Evolutionary conservation across 1,284 basidiomycete genomes (phyloP), one percentile per base, ranked within the genome.

Genomic region (Melanopsichium pennsylvanicum): DNA sequence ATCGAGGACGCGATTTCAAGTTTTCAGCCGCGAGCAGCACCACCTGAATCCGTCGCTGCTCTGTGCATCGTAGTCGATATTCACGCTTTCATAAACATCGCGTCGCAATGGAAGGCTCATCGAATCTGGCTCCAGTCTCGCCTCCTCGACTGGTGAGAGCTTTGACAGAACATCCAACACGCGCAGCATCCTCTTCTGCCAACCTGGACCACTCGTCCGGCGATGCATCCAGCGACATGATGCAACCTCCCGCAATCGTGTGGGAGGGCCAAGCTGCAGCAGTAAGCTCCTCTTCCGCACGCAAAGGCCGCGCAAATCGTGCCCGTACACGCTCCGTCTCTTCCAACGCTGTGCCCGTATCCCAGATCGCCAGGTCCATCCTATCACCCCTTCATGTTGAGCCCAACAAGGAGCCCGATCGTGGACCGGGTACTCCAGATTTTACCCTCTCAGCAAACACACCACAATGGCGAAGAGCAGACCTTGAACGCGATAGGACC

Each of bases 381-480:
- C 55, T 61, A 18, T 46, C 59, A 6, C 41, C 55, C n/a, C 43
- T 63, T 10, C 43, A 34, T 5, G 21, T 34, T 15, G 45, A 50
- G 15, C 40, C 50, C 11, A 38, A 48, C 5, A 51, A 59, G 11
- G 50, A 31, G 0, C 54, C 49, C 37, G 60, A 69, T 37, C 51
- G 72, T 12, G 69, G 72, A 3, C 63, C 72, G 2, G 72, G 64
- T 15, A 74, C 72, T 2, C 72, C 72, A 3, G 72, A 74, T 42
- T 74, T 62, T 31, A 66, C 63, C 4, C 52, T 67, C 2, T 25
- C 66, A 6, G 22, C 58, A n/a, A 57, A 26, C 52, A 61, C 54
- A 2, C 54, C 52, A 1, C 57, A 54, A 46, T 64, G 63, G 69
- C 51, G 56, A 32, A 56, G 46, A 34, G 69, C 45, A 9, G 60